These are phyloP conservation scores for Dicorynia guianensis DNA, from an alignment of 306 rosid genomes.

Conservation along the genomic window DNA sequence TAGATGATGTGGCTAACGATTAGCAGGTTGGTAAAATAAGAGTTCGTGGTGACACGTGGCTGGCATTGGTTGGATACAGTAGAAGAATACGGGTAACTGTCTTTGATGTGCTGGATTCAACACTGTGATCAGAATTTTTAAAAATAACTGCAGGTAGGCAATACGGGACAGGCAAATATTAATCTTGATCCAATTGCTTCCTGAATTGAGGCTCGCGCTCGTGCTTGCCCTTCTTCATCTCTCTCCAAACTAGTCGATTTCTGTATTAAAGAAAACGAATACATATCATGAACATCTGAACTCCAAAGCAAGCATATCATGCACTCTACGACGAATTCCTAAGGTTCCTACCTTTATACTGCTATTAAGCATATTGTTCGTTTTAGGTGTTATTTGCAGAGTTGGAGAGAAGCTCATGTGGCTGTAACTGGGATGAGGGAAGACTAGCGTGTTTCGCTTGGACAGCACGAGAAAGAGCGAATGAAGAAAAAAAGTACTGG, in stretches of 20 bases:
- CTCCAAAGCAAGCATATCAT: too few species aligned
- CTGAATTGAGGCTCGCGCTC: constrained; percentile 46
- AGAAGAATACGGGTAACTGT: too few species aligned
- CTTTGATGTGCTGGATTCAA: too few species aligned
- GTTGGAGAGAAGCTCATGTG: constrained; percentile 28
- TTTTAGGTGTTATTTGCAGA: constrained; percentile 33
- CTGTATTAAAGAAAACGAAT: constrained; percentile 17
- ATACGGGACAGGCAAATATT: too few species aligned
- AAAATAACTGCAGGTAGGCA: too few species aligned
- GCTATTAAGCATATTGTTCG: not conserved
- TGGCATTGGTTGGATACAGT: too few species aligned
- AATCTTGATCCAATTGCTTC: constrained; percentile 30
- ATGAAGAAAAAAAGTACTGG: not conserved
- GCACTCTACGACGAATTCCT: too few species aligned
- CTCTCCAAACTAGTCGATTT: constrained; percentile 36
- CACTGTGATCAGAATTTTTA: too few species aligned
- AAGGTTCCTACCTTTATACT: constrained; percentile 31
- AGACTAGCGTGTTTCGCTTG: not conserved
- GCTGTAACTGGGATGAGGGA: constrained; percentile 1
- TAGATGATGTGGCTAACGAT: too few species aligned
- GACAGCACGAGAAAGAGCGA: not conserved
- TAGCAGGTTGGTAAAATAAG: too few species aligned
- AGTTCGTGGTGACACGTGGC: too few species aligned
- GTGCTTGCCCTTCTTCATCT: constrained; percentile 43
- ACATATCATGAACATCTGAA: too few species aligned